Evolutionary conservation across 2,329 filamentous ascomycete species (phyloP), one percentile per base, ranked within the genome.

Genomic region (Myrmaecium sp.): DNA sequence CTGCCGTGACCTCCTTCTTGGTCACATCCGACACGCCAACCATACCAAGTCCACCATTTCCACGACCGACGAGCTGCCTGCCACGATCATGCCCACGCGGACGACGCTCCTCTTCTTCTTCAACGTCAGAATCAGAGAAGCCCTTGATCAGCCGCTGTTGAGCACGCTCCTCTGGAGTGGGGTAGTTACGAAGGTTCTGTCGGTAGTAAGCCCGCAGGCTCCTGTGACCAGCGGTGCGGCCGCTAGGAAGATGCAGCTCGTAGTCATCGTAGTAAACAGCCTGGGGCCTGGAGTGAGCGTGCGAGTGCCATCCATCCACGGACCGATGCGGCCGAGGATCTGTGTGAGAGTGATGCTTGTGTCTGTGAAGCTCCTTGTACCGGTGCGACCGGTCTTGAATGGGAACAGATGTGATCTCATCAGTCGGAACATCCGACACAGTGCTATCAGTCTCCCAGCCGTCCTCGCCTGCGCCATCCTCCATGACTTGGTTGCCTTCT

Each of bases 391-490:
- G 69, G 23, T 70, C 64, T 36, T 86, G 79, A 17, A 81, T 74
- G 2, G 79, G 79, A 5, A 91, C 71, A 6, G 77, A 71, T 4
- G 73, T 77, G 21, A 91, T 69, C 39, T 93, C 82, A 29, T 78
- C 78, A 1, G 82, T 89, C 36, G 84, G 81, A 18, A 91, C 64
- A 7, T 82, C 91, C 2, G 84, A 93, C 1, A 60, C 43, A n/a
- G 79, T 83, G 36, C 76, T 83, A 48, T 95, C 89, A 1, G 84
- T 94, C 55, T 98, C 89, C 86, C 89, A 95, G 23, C 81, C 83
- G 5, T 74, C 65, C n/a, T 65, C 67, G 26, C 66, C 66, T 11
- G 69, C 59, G 27, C 66, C 66, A n/a, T 69, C 59, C 8, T 58
- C 64, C 30, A 69, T 55, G 23, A 61, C 62, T 20, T 61, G 60